These are phyloP conservation scores for Eruca vesicaria DNA, from an alignment of 441 rosid species.

Conservation along the genomic window DNA sequence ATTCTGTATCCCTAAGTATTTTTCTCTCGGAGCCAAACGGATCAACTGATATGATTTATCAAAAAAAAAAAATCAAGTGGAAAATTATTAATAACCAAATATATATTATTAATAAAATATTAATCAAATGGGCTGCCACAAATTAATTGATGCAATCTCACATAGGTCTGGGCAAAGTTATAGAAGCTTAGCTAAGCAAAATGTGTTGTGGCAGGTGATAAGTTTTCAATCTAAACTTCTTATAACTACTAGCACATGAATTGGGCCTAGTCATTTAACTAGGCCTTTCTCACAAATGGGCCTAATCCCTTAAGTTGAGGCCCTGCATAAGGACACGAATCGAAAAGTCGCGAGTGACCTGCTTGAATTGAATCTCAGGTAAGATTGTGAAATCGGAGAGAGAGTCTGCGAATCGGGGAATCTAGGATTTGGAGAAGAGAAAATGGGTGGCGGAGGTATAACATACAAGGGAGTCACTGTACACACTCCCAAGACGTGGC, in stretches of 20 bases:
- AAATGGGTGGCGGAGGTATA: conserved; percentile 61
- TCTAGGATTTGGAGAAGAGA: conserved; percentile 40
- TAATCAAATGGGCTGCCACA: too few relatives aligned
- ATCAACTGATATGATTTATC: too few relatives aligned
- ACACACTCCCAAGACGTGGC: conserved; percentile 93
- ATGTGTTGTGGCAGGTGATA: neutral
- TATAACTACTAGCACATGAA: too few relatives aligned
- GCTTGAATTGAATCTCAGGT: conserved; percentile 6
- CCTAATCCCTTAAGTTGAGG: neutral
- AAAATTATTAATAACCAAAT: too few relatives aligned
- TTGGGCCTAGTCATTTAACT: too few relatives aligned
- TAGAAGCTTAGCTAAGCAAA: too few relatives aligned
- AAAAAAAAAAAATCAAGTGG: too few relatives aligned
- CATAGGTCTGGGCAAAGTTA: too few relatives aligned
- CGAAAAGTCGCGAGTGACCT: neutral
- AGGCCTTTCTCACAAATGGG: neutral
- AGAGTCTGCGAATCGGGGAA: conserved; percentile 23
- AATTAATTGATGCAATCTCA: too few relatives aligned
- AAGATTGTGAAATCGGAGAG: neutral
- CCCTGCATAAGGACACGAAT: neutral
- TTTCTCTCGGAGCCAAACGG: too few relatives aligned
- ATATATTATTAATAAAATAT: too few relatives aligned
- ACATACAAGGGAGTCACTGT: conserved; percentile 78
- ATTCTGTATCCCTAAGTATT: too few relatives aligned
- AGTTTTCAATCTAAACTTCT: neutral